Conservation (phyloP, 2,329 filamentous ascomycete species). For the Coleophoma crateriformis region DNA sequence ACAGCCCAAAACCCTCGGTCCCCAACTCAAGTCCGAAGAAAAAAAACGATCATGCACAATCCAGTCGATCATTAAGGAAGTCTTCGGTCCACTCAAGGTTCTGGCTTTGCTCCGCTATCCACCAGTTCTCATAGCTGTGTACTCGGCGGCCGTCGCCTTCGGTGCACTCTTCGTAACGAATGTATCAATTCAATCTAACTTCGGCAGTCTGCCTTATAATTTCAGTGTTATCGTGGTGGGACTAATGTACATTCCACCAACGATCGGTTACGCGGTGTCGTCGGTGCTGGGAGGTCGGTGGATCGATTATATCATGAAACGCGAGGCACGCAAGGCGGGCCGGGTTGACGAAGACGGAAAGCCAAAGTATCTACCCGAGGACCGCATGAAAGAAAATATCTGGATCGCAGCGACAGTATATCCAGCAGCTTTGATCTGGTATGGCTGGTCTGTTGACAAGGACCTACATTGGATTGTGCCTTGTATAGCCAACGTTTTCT, state of each 20-base stretch:
- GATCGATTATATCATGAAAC: conserved; percentile 77
- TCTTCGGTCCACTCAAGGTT: conserved; percentile 69
- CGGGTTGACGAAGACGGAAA: conserved; percentile 62
- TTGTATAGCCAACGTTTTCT: conserved; percentile 64
- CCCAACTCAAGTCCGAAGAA: not conserved
- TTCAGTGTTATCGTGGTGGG: conserved; percentile 66
- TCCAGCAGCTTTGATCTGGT: conserved; percentile 66
- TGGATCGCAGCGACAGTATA: conserved; percentile 70
- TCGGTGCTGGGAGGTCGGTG: conserved; percentile 68
- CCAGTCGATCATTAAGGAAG: conserved; percentile 47
- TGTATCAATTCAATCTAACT: conserved; percentile 68
- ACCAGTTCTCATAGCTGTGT: conserved; percentile 67
- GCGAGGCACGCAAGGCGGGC: conserved; percentile 65
- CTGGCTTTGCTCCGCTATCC: conserved; percentile 69
- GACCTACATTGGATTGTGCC: conserved; percentile 59
- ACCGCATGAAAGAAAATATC: conserved; percentile 77
- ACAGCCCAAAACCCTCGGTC: conserved; percentile 57
- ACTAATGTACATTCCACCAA: conserved; percentile 70
- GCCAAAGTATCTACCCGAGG: conserved; percentile 67
- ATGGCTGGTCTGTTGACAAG: conserved; percentile 67
- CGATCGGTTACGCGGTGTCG: conserved; percentile 65
- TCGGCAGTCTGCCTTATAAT: conserved; percentile 60
- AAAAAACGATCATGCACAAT: conserved; percentile 25
- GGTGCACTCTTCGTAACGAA: conserved; percentile 72
- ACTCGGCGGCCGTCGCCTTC: conserved; percentile 71